Evolutionary conservation across 1,284 basidiomycete genomes (phyloP), one percentile per base, ranked within the genome.

Genomic region (Cutaneotrichosporon mucoides): DNA sequence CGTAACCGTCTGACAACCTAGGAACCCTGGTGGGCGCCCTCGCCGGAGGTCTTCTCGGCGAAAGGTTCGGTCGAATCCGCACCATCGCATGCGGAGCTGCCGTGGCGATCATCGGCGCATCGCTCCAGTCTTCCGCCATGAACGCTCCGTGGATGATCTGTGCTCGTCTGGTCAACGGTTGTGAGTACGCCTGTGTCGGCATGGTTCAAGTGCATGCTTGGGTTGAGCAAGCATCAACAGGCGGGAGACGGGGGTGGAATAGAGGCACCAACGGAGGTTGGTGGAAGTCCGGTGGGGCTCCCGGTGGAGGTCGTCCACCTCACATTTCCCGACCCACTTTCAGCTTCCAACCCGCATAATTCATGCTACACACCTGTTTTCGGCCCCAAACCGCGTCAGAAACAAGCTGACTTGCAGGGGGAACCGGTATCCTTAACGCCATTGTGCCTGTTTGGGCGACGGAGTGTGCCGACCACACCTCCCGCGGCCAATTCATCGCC

Each of bases 51-150:
- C 73, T 33, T 7, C 10, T 60, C 4, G 59, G 56, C 10, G 56
- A 60, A 34, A 37, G 36, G 40, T 12, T 57, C 16, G 85, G 85
- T 1, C 79, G 85, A 34, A 85, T 84, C 64, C 73, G 81, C 12
- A 81, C 83, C 4, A 85, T 86, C 46, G 84, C 85, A 70, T 80
- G 84, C 13, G 68, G 72, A 5, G 62, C 68, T 8, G 12, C 62
- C n/a, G 67, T 75, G 37, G 71, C 65, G 10, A 63, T 69, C 10
- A 53, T 75, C 44, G 72, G 85, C 49, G 84, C 83, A 62, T 80
- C 84, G 1, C 82, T 87, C 80, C 86, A 87, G 72, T 68, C 82
- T 9, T 85, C 84, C 10, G 84, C 85, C 2, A 79, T 80, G 57
- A 86, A 85, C 67, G 79, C 84, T 43, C 80, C 80, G 0, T 84